Base-by-base conservation (phyloP, 768 basidiomycete species). In the Russula ochroleuca region DNA sequence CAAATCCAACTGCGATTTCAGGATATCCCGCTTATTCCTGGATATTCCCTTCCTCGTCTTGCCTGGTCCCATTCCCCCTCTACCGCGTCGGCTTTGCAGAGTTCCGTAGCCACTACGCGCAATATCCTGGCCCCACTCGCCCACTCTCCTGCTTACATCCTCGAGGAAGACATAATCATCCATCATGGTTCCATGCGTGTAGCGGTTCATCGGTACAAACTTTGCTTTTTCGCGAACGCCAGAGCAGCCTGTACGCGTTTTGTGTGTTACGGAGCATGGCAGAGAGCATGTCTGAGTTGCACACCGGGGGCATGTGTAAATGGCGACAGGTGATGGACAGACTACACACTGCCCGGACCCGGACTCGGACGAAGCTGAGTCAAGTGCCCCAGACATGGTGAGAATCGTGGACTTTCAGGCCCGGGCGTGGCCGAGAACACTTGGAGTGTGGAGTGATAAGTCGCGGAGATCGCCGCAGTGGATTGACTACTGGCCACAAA, bases 121-220 rank as follows among this genome's bases (percentile, higher is more conserved):
- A 64, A 92, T 88, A 70, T 91, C 83, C 69, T 76, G 73, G 0
- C 88, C 92, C 86, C 88, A 90, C 14, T 83, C 84, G 23, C 79
- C 78, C n/a, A 88, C 85, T 68, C 81, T 85, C 67, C 94, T 76
- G 23, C 89, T 85, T 35, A 93, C 74, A 19, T 92, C 90, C 75
- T 97, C 94, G 67, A 97, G 78, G 72, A 86, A 94, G 47, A 80
- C 79, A 73, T 94, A 97, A 75, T 97, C 94, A 69, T 87, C 82
- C 86, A 93, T 89, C 86, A 96, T 87, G 31, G 83, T 81, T 10
- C 92, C 91, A 83, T 90, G 92, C 5, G 84, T 82, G 70, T 93
- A 96, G 68, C 84, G 72, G 69, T 91, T 93, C 85, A 94, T 87
- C 14, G 88, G 83, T 17, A 94, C 84, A 71, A 86, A 92, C 3